Conservation (phyloP, 176 grass and related monocot species). For the Bonia amplexicaulis region DNA sequence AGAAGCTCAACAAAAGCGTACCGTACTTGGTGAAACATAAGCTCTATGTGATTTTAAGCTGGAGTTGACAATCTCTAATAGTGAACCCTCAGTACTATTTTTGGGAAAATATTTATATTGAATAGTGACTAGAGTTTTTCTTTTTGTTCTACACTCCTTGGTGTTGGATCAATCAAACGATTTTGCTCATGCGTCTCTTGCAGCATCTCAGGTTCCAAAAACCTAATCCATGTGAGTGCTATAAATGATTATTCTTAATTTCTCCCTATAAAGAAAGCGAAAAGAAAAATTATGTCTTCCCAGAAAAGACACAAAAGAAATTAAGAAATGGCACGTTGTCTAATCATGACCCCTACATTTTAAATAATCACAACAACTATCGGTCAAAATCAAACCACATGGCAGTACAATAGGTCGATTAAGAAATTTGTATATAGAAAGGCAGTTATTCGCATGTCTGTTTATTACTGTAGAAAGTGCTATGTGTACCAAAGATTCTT, state of each 20-base stretch:
- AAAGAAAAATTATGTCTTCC: neutral
- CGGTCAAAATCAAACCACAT: conserved; percentile 20
- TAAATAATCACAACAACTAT: neutral
- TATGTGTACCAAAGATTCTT: neutral
- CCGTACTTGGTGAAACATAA: no score
- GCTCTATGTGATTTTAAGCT: no score
- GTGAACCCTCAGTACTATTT: no score
- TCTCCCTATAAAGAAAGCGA: neutral
- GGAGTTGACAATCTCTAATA: no score
- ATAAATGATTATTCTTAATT: neutral
- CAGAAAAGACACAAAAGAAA: neutral
- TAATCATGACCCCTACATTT: neutral
- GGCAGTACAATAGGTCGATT: neutral
- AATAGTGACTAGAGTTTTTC: neutral
- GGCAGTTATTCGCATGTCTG: neutral
- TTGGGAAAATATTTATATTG: no score
- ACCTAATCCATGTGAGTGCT: neutral
- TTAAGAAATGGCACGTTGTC: neutral
- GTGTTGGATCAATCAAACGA: neutral
- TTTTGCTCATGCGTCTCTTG: neutral
- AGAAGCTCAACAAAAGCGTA: no score
- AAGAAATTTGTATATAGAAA: neutral
- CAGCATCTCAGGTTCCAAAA: neutral
- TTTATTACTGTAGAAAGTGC: neutral
- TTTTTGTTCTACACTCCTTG: neutral